Conservation (phyloP, 1,284 basidiomycete genomes). For the Ceratobasidium sp. region DNA sequence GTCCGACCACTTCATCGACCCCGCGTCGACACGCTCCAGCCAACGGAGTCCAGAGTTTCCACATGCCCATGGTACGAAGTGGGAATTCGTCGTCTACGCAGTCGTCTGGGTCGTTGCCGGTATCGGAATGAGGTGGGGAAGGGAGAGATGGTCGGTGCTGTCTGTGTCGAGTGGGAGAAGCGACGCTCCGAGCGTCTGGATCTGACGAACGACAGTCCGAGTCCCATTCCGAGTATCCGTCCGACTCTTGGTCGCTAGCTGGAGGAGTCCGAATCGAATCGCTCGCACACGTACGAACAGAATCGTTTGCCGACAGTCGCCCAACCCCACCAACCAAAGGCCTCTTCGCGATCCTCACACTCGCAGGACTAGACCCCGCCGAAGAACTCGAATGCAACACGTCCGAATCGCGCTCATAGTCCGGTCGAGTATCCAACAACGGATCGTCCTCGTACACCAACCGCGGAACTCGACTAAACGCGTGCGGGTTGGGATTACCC, state of each 20-base stretch:
- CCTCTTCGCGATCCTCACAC: too few species aligned
- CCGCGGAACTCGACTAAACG: slow-evolving; percentile 29
- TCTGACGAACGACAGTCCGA: slow-evolving; percentile 14
- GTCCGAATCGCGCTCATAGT: background rate
- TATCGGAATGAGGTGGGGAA: slow-evolving; percentile 9
- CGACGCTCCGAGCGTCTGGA: slow-evolving; percentile 32
- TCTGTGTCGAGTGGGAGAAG: slow-evolving; percentile 9
- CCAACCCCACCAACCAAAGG: too few species aligned
- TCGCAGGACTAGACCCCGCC: too few species aligned
- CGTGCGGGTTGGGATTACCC: slow-evolving; percentile 23
- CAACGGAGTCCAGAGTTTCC: slow-evolving; percentile 29
- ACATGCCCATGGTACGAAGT: slow-evolving; percentile 33
- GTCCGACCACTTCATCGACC: background rate
- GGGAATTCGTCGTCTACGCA: slow-evolving; percentile 18
- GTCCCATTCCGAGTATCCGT: slow-evolving; percentile 32
- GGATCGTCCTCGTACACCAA: slow-evolving; percentile 37
- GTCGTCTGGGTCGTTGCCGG: slow-evolving; percentile 27
- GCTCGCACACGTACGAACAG: too few species aligned
- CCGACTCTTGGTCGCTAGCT: slow-evolving; percentile 4
- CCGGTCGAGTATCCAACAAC: slow-evolving; percentile 19
- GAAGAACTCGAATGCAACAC: background rate
- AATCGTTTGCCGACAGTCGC: too few species aligned
- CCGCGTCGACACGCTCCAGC: slow-evolving; percentile 5
- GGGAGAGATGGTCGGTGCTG: background rate
- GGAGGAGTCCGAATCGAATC: background rate